Percentiles rank a stretch among this genome's conserved stretches.
phyloP scores from a whole-genome alignment of 371 early-diverging fungal species.

The Apophysomyces variabilis region DNA sequence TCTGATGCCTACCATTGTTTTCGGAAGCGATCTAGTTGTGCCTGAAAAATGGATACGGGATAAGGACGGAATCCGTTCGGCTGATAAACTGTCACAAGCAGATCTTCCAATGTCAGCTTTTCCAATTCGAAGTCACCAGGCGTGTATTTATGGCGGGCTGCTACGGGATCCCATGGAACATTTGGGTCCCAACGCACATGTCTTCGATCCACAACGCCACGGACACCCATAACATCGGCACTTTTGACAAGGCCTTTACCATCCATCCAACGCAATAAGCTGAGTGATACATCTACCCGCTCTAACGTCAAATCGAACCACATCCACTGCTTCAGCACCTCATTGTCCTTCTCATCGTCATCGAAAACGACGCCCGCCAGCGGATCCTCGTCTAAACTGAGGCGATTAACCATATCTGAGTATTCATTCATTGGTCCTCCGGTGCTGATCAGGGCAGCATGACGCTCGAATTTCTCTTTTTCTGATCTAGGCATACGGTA shows the following conservation, averaged over 20 bases:
- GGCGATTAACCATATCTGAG: conserved; percentile 7
- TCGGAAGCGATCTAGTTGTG: conserved; percentile 80
- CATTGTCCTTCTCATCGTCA: conserved; percentile 49
- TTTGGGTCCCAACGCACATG: conserved; percentile 83
- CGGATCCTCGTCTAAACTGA: conserved; percentile 33
- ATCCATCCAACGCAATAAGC: conserved; percentile 90
- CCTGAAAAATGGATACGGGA: conserved; percentile 85
- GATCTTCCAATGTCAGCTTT: conserved; percentile 60
- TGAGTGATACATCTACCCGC: conserved; percentile 84
- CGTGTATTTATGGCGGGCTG: conserved; percentile 66
- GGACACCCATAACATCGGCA: conserved; percentile 83
- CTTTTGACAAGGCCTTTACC: conserved; percentile 89
- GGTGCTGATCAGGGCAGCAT: conserved; percentile 30
- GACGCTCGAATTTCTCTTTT: conserved; percentile 46
- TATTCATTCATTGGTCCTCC: conserved; percentile 16
- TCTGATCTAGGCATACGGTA: conserved; percentile 53
- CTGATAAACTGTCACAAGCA: conserved; percentile 77
- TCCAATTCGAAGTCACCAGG: conserved; percentile 90
- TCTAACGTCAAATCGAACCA: conserved; percentile 85
- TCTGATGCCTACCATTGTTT: conserved; percentile 73
- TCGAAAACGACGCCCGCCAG: conserved; percentile 47
- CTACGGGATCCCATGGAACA: conserved; percentile 65
- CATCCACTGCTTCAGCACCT: conserved; percentile 49
- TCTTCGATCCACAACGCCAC: conserved; percentile 89
- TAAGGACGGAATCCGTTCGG: conserved; percentile 88